A percentile compares a stretch with the other conserved stretches of the same genome.
Evolutionary conservation across 805 yeast genomes (phyloP).

Genomic region (Torulaspora maleeae): DNA sequence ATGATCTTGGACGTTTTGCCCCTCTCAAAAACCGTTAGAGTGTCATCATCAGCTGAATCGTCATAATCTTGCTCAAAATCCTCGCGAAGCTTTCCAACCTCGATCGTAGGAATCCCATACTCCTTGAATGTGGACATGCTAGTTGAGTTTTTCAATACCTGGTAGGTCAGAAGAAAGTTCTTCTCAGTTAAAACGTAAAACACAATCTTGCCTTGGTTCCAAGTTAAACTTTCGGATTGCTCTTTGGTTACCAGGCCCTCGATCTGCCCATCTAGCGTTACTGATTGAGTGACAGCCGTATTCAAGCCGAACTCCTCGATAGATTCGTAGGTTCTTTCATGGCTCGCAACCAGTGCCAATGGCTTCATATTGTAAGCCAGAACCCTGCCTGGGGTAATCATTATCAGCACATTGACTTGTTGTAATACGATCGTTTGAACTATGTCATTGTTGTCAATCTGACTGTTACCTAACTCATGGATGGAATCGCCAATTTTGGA

Average conservation of each 20-base stretch:
- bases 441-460: conserved; percentile 21
- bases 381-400: conserved; percentile 30
- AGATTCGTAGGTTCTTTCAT: conserved; percentile 30
- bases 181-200: conserved; percentile 31
- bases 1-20: conserved; percentile 29
- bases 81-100: conserved; percentile 10
- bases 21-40: conserved; percentile 32
- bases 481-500: conserved; percentile 18
- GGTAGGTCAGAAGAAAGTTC: conserved; percentile 31
- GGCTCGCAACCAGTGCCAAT: conserved; percentile 31
- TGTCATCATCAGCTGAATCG: conserved; percentile 29
- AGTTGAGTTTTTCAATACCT: conserved; percentile 25
- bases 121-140: conserved; percentile 24
- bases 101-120: conserved; percentile 30
- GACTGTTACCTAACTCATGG: conserved; percentile 3
- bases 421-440: conserved; percentile 26
- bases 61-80: conserved; percentile 20
- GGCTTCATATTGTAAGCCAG: conserved; percentile 34
- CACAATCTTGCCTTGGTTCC: conserved; percentile 24
- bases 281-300: conserved; percentile 18
- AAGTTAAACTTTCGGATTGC: conserved; percentile 8
- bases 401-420: conserved; percentile 26
- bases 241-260: conserved; percentile 19
- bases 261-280: conserved; percentile 14
- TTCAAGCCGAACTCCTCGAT: conserved; percentile 32